Conservation (phyloP, 2,329 filamentous ascomycete genomes). For the Aspergillus sp. region DNA sequence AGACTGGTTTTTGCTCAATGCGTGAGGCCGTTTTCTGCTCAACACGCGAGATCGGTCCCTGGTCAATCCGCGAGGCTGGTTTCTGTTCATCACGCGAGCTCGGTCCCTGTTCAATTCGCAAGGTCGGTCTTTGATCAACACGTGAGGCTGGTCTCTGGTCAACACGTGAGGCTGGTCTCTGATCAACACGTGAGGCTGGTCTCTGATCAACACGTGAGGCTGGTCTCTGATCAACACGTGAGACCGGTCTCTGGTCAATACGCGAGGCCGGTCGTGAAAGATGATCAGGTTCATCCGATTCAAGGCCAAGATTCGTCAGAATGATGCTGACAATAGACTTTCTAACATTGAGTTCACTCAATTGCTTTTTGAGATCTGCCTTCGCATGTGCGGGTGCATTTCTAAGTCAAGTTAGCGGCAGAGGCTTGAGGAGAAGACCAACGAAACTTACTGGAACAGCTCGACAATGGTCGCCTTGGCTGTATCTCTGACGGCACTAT, state of each 20-base stretch:
- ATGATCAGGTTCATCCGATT: conserved; percentile 17
- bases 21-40: too few relatives aligned
- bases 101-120: too few relatives aligned
- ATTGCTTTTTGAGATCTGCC: conserved; percentile 81
- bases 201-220: conserved; percentile 23
- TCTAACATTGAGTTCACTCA: conserved; percentile 80
- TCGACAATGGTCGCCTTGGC: conserved; percentile 83
- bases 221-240: background rate
- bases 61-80: too few relatives aligned
- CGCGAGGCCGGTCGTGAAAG: conserved; percentile 23
- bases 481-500: conserved; percentile 80
- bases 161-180: conserved; percentile 26
- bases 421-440: background rate
- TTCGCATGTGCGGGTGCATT: conserved; percentile 80
- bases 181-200: conserved; percentile 14
- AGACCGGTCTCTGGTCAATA: background rate
- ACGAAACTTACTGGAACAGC: conserved; percentile 68
- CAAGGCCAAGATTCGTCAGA: conserved; percentile 68
- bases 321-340: conserved; percentile 84
- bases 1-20: background rate
- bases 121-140: too few relatives aligned
- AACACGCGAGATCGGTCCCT: too few relatives aligned
- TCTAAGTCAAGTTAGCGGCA: conserved; percentile 44
- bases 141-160: conserved; percentile 25
- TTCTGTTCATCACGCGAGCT: too few relatives aligned